Evolutionary conservation across 2,329 filamentous ascomycete genomes (phyloP).

Genomic region (Pseudogymnoascus sp.): DNA sequence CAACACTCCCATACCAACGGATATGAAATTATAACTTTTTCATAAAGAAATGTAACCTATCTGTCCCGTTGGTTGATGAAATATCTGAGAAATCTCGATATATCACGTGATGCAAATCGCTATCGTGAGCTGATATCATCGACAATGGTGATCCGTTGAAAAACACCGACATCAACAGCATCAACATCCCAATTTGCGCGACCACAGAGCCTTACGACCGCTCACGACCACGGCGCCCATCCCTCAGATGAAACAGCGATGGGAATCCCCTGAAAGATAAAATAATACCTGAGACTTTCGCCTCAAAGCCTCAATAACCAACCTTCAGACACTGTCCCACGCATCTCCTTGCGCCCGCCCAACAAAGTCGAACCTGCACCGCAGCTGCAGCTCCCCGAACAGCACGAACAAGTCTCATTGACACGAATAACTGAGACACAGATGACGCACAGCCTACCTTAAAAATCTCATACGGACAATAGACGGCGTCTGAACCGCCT

Average conservation of each 20-base stretch:
- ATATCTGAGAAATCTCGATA: background rate
- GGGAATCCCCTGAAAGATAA: background rate
- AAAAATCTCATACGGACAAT: conserved; percentile 4
- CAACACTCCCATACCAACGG: background rate
- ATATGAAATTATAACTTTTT: background rate
- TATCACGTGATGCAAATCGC: background rate
- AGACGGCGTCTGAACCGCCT: conserved; percentile 1
- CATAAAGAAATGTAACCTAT: background rate
- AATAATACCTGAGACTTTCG: background rate
- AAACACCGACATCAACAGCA: background rate
- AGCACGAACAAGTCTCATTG: conserved; percentile 18
- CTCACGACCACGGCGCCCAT: background rate
- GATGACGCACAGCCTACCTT: background rate
- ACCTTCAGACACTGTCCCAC: background rate
- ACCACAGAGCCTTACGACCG: background rate
- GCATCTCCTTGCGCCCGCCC: background rate
- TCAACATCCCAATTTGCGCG: background rate
- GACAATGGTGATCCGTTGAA: conserved; percentile 3
- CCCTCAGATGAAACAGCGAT: background rate
- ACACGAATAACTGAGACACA: conserved; percentile 10
- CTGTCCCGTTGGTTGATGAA: background rate
- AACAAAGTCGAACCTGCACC: conserved; percentile 10
- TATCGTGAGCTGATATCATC: background rate
- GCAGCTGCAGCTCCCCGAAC: conserved; percentile 24
- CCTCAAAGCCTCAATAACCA: background rate